phyloP scores from a whole-genome alignment of 2,329 filamentous ascomycete genomes.

The Penicillium sp. region DNA sequence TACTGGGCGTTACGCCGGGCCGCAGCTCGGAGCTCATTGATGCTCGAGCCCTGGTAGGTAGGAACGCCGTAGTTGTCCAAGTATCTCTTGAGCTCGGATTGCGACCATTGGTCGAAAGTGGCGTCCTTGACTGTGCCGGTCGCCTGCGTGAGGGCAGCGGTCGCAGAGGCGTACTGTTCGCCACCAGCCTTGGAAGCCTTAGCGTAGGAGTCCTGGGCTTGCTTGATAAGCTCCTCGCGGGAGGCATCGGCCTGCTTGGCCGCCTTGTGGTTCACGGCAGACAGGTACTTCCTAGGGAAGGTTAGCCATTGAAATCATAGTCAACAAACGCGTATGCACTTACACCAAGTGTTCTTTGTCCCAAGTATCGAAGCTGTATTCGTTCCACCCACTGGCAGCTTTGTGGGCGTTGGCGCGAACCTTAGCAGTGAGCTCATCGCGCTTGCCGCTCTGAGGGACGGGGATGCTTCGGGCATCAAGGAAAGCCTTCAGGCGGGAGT shows the following conservation, averaged over 20 bases:
- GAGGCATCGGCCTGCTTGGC: slow-evolving; percentile 63
- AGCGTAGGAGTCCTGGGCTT: slow-evolving; percentile 46
- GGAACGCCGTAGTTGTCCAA: slow-evolving; percentile 74
- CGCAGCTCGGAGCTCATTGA: slow-evolving; percentile 67
- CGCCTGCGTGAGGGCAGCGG: slow-evolving; percentile 65
- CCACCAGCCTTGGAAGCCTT: slow-evolving; percentile 50
- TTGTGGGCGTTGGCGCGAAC: slow-evolving; percentile 73
- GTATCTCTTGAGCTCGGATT: slow-evolving; percentile 71
- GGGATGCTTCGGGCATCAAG: slow-evolving; percentile 74
- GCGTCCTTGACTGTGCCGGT: slow-evolving; percentile 64
- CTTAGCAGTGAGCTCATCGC: slow-evolving; percentile 69
- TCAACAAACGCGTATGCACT: slow-evolving; percentile 15
- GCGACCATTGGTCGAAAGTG: slow-evolving; percentile 70
- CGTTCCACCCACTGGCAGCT: slow-evolving; percentile 63
- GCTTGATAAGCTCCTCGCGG: slow-evolving; percentile 70
- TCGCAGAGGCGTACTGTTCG: slow-evolving; percentile 60
- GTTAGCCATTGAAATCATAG: slow-evolving; percentile 40
- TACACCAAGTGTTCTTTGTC: slow-evolving; percentile 67
- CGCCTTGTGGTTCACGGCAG: slow-evolving; percentile 51
- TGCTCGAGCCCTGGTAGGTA: slow-evolving; percentile 63
- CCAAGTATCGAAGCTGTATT: slow-evolving; percentile 79
- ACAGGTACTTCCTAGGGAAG: slow-evolving; percentile 46
- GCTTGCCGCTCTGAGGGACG: slow-evolving; percentile 68
- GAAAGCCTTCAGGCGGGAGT: slow-evolving; percentile 73
- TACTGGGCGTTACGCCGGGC: slow-evolving; percentile 72